These are phyloP conservation scores for Penicillium fuscoglaucum DNA, from an alignment of 2,329 filamentous ascomycete genomes.

Conservation along the genomic window DNA sequence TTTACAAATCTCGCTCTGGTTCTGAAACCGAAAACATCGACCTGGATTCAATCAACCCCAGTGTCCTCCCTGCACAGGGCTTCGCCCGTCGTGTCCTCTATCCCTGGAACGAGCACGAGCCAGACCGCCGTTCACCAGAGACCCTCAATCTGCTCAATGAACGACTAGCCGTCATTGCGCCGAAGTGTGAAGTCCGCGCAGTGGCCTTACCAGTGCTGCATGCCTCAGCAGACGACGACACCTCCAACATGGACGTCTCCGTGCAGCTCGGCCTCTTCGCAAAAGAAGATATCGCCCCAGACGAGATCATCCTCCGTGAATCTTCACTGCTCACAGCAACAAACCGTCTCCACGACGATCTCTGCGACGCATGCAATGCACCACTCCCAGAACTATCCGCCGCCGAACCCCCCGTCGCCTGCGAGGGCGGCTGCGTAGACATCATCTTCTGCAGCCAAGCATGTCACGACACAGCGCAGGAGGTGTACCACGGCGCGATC, in stretches of 20 bases:
- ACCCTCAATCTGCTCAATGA: slow-evolving; percentile 69
- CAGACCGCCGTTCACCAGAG: slow-evolving; percentile 56
- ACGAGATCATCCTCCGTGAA: slow-evolving; percentile 76
- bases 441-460: slow-evolving; percentile 60
- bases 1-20: slow-evolving; percentile 21
- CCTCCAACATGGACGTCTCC: slow-evolving; percentile 42
- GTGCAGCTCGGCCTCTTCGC: slow-evolving; percentile 89
- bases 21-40: slow-evolving; percentile 7
- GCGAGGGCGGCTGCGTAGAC: slow-evolving; percentile 55
- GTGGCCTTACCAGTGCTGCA: slow-evolving; percentile 73
- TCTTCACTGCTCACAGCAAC: slow-evolving; percentile 86
- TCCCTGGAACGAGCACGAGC: slow-evolving; percentile 63
- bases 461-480: slow-evolving; percentile 57
- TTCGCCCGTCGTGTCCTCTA: slow-evolving; percentile 57
- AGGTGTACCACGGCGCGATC: slow-evolving; percentile 59
- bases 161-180: slow-evolving; percentile 67
- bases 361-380: slow-evolving; percentile 86
- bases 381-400: slow-evolving; percentile 62
- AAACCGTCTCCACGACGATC: slow-evolving; percentile 78
- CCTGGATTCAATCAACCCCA: slow-evolving; percentile 30
- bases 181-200: slow-evolving; percentile 77
- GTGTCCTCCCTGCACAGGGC: slow-evolving; percentile 40
- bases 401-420: slow-evolving; percentile 44
- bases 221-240: slow-evolving; percentile 22
- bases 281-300: slow-evolving; percentile 72